These are phyloP conservation scores for Samsoniella hepiali DNA, from an alignment of 2,329 filamentous ascomycete species.

Conservation along the genomic window DNA sequence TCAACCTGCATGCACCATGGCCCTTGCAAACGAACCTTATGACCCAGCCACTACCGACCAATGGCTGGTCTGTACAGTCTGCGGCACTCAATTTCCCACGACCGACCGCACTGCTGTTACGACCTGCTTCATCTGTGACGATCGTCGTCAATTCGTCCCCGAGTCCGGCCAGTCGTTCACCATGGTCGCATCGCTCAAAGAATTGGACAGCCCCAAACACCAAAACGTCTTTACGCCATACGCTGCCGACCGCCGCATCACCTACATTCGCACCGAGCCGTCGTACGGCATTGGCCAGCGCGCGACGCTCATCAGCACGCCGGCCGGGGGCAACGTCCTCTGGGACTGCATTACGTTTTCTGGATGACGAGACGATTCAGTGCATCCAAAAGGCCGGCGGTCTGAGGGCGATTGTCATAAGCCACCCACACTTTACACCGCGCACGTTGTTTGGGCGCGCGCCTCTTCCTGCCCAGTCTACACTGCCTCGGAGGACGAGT, in stretches of 20 bases:
- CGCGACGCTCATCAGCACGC: slow-evolving; percentile 64
- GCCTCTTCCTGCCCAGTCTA: slow-evolving; percentile 70
- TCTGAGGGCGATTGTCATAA: slow-evolving; percentile 68
- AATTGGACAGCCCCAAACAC: slow-evolving; percentile 32
- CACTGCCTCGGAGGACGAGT: slow-evolving; percentile 58
- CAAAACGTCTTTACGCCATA: slow-evolving; percentile 54
- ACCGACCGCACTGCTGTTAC: slow-evolving; percentile 45
- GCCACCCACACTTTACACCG: slow-evolving; percentile 81
- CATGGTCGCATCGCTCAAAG: slow-evolving; percentile 48
- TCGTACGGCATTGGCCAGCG: slow-evolving; percentile 73
- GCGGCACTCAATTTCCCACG: slow-evolving; percentile 61
- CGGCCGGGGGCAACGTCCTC: slow-evolving; percentile 62
- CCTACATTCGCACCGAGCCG: slow-evolving; percentile 48
- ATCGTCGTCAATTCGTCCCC: slow-evolving; percentile 68
- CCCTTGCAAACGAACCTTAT: slow-evolving; percentile 19
- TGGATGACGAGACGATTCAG: slow-evolving; percentile 62
- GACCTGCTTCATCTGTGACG: slow-evolving; percentile 69
- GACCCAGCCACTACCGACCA: slow-evolving; percentile 5
- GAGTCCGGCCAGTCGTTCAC: slow-evolving; percentile 30
- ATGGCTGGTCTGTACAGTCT: slow-evolving; percentile 56
- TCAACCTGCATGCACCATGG: slow-evolving; percentile 9
- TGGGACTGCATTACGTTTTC: slow-evolving; percentile 72
- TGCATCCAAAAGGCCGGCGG: slow-evolving; percentile 60
- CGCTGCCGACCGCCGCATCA: slow-evolving; percentile 41
- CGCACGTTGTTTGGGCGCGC: slow-evolving; percentile 69